Percentiles rank a stretch among this genome's conserved stretches.
phyloP scores from a whole-genome alignment of 768 basidiomycete species.

The Rubroboletus pulcherrimus region DNA sequence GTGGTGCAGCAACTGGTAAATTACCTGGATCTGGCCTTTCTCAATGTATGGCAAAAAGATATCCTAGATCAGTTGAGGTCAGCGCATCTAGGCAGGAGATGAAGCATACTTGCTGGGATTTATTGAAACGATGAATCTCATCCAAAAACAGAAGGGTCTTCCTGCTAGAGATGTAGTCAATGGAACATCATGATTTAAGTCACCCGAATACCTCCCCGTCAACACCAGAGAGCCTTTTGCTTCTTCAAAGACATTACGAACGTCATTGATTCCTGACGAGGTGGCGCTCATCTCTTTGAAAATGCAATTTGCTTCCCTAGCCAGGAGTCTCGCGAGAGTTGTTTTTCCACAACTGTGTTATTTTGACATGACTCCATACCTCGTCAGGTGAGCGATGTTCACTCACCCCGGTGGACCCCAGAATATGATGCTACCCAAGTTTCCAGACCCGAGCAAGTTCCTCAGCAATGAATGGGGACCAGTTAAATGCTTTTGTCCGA shows the following conservation, averaged over 20 bases:
- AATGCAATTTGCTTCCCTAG: constrained; percentile 50
- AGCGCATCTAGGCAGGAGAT: background rate
- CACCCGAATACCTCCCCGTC: constrained; percentile 51
- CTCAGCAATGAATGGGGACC: constrained; percentile 55
- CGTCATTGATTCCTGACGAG: constrained; percentile 61
- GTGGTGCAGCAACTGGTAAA: background rate
- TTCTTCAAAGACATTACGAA: constrained; percentile 71
- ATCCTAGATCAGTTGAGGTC: constrained; percentile 43
- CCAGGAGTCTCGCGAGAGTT: constrained; percentile 70
- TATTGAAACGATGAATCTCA: constrained; percentile 80
- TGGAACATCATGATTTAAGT: background rate
- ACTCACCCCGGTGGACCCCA: constrained; percentile 73
- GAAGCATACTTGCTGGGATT: constrained; percentile 54
- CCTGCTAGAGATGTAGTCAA: constrained; percentile 33
- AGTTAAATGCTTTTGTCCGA: constrained; percentile 68
- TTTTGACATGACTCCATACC: background rate
- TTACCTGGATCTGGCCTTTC: constrained; percentile 66
- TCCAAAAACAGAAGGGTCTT: constrained; percentile 77
- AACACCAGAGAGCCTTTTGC: constrained; percentile 63
- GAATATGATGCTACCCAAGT: constrained; percentile 57
- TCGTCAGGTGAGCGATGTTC: background rate
- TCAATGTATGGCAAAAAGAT: constrained; percentile 81
- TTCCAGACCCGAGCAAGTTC: constrained; percentile 46
- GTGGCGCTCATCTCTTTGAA: constrained; percentile 83
- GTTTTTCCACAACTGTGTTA: constrained; percentile 62